These are phyloP conservation scores for Pyrenophora tritici-repentis DNA, from an alignment of 2,329 filamentous ascomycete genomes.

Conservation along the genomic window DNA sequence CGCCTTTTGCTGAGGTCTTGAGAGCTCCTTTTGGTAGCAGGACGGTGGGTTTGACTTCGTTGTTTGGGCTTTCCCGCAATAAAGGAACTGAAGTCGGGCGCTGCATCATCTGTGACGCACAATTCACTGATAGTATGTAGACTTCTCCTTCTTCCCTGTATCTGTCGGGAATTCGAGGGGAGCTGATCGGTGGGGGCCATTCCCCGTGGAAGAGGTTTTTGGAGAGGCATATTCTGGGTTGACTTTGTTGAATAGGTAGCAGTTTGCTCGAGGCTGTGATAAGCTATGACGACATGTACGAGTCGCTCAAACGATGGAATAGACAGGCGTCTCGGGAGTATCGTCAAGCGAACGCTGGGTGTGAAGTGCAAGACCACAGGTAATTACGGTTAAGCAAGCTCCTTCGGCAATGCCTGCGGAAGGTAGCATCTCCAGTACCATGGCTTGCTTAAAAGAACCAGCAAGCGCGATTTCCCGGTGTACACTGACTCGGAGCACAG, in stretches of 20 bases:
- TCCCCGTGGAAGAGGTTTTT: conserved; percentile 21
- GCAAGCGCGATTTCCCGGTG: conserved; percentile 18
- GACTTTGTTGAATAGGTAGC: background rate
- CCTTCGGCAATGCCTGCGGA: background rate
- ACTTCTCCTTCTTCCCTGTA: conserved; percentile 31
- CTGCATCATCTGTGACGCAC: conserved; percentile 16
- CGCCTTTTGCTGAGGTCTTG: conserved; percentile 16
- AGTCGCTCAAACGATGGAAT: too few relatives aligned
- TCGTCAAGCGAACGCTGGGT: background rate
- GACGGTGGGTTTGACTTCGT: conserved; percentile 2
- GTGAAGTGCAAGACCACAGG: background rate
- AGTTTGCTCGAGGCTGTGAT: background rate
- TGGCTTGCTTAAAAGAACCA: conserved; percentile 9
- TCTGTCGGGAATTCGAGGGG: conserved; percentile 5
- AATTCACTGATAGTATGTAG: conserved; percentile 40
- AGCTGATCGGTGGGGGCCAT: conserved; percentile 4
- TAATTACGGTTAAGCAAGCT: background rate
- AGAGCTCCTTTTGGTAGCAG: background rate
- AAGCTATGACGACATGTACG: too few relatives aligned
- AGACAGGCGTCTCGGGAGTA: background rate
- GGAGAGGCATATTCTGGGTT: conserved; percentile 24
- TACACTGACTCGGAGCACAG: conserved; percentile 16
- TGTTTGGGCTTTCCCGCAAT: conserved; percentile 8
- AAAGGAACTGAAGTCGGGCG: conserved; percentile 17
- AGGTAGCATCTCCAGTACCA: conserved; percentile 17